Percentiles rank a stretch among this genome's conserved stretches.
Conservation (phyloP, 768 basidiomycete genomes). For the Leccinum truebloodii region DNA sequence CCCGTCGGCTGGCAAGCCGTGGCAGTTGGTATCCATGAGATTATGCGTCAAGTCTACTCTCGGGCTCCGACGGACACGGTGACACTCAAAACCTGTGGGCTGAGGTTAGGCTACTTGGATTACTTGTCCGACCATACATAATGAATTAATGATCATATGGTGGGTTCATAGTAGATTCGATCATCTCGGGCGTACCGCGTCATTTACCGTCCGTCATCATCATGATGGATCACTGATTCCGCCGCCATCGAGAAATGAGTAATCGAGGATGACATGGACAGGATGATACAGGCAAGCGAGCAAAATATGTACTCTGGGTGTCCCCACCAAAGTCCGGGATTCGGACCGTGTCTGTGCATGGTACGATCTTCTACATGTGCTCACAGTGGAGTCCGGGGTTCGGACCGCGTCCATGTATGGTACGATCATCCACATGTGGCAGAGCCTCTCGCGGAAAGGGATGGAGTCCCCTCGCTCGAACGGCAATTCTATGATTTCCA, state of each 20-base stretch:
- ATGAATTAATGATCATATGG: no score
- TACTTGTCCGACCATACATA: no score
- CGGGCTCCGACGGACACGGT: background rate
- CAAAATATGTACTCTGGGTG: no score
- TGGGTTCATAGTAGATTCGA: background rate
- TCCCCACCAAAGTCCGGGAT: no score
- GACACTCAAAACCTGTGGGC: no score
- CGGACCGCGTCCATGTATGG: no score
- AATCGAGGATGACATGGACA: background rate
- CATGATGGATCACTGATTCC: background rate
- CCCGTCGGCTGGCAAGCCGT: no score
- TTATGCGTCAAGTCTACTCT: no score
- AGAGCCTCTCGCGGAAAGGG: background rate
- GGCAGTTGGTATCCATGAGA: background rate
- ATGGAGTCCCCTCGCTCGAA: background rate
- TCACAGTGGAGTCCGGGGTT: background rate
- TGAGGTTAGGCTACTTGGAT: no score
- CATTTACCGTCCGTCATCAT: background rate
- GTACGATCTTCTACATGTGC: no score
- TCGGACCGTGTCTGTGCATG: no score
- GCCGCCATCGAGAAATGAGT: background rate
- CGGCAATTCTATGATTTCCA: background rate
- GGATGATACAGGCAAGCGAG: no score
- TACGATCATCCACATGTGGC: background rate
- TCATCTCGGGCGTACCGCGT: background rate